Conservation (phyloP, 257 asterid genomes). For the Lycium barbarum region DNA sequence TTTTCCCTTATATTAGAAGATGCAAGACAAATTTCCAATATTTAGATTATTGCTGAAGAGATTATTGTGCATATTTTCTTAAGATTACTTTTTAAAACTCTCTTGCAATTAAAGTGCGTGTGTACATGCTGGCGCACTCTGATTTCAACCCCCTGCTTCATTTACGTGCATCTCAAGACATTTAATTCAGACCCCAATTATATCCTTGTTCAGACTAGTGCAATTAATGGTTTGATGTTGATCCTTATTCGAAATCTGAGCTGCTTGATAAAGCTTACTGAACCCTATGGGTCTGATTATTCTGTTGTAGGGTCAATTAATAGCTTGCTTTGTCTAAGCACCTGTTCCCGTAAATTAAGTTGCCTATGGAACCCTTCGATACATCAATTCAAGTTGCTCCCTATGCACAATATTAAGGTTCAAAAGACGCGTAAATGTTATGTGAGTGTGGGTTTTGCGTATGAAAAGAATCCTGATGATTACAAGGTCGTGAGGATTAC, state of each 20-base stretch:
- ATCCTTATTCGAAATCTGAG: background rate
- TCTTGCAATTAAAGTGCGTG: background rate
- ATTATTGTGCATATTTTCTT: background rate
- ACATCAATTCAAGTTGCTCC: background rate
- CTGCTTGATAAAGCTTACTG: background rate
- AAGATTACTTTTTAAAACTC: background rate
- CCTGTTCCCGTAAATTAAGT: background rate
- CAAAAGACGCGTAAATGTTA: background rate
- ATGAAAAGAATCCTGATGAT: slow-evolving; percentile 22
- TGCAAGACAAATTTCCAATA: background rate
- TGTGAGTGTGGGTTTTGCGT: slow-evolving; percentile 19
- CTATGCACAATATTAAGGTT: background rate
- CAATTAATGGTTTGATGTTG: background rate
- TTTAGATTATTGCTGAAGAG: background rate
- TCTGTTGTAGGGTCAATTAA: slow-evolving; percentile 23
- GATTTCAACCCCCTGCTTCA: slow-evolving; percentile 5
- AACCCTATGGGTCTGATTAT: background rate
- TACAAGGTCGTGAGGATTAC: slow-evolving; percentile 29
- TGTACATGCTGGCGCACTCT: background rate
- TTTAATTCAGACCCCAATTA: background rate
- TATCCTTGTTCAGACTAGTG: background rate
- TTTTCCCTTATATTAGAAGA: slow-evolving; percentile 19
- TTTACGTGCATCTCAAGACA: background rate
- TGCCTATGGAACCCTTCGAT: slow-evolving; percentile 28
- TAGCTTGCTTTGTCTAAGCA: background rate